Evolutionary conservation across 179 eudicot genomes (phyloP).

Genomic region (Amaranthus tricolor): DNA sequence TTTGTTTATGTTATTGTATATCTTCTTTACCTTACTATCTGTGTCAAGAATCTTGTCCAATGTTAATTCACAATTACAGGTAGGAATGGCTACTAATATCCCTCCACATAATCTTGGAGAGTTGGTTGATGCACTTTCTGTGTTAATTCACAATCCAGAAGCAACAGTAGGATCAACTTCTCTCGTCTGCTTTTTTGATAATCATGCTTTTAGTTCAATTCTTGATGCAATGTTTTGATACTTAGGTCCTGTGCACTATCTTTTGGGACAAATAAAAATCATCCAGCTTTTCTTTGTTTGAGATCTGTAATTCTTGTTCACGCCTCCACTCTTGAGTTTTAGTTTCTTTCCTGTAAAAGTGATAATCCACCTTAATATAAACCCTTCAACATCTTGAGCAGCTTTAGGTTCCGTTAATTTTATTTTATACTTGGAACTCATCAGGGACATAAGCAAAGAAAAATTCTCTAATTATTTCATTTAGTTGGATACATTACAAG

Average conservation of each 20-base stretch:
- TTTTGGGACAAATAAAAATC: neutral
- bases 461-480: neutral
- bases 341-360: neutral
- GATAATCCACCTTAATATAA: neutral
- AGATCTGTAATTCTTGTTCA: neutral
- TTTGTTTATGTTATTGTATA: neutral
- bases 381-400: too few species aligned
- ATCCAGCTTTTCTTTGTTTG: conserved; percentile 1
- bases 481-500: too few species aligned
- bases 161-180: conserved; percentile 64
- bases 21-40: neutral
- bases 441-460: neutral
- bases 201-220: neutral
- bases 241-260: neutral
- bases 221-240: conserved; percentile 5
- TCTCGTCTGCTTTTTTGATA: conserved; percentile 1
- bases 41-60: neutral
- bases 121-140: conserved; percentile 90
- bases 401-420: too few species aligned
- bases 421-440: neutral
- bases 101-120: conserved; percentile 99
- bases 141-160: conserved; percentile 88
- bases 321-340: neutral
- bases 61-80: conserved; percentile 43
- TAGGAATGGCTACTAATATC: conserved; percentile 98